Percentiles rank a stretch among this genome's conserved stretches.
phyloP scores from a whole-genome alignment of 805 yeast species.

The Zygosaccharomyces bisporus region DNA sequence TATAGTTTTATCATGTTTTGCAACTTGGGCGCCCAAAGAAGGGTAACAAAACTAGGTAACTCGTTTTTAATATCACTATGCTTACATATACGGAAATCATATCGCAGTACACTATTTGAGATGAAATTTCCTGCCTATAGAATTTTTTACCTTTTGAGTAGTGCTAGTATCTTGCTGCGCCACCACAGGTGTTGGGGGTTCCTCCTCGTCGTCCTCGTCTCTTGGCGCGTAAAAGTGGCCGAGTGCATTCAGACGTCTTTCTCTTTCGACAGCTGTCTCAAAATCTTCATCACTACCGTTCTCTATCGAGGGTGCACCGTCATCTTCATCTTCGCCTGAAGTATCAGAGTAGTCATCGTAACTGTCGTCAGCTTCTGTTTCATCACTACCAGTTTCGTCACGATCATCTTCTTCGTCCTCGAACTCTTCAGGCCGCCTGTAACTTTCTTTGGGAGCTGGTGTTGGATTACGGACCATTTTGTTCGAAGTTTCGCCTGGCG shows the following conservation, averaged over 20 bases:
- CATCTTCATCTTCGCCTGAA: conserved; percentile 29
- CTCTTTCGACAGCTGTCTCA: conserved; percentile 66
- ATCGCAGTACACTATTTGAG: conserved; percentile 3
- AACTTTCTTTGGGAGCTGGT: conserved; percentile 15
- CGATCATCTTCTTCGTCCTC: conserved; percentile 23
- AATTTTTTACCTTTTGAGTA: conserved; percentile 17
- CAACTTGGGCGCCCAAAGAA: conserved; percentile 1
- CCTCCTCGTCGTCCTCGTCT: conserved; percentile 49
- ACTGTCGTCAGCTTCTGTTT: conserved; percentile 19
- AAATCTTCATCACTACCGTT: conserved; percentile 25
- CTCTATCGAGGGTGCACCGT: conserved; percentile 15
- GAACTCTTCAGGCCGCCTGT: conserved; percentile 20
- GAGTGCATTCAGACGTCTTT: conserved; percentile 57
- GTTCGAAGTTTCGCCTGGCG: conserved; percentile 4
- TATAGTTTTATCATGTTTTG: too few species aligned
- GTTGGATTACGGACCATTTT: conserved; percentile 20
- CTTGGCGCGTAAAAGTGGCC: conserved; percentile 43
- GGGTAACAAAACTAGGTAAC: not conserved
- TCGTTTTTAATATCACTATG: not conserved
- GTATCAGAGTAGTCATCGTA: conserved; percentile 21
- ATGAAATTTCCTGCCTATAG: conserved; percentile 18
- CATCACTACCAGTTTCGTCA: conserved; percentile 21
- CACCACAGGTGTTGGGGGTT: conserved; percentile 20
- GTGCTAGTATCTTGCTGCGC: conserved; percentile 10
- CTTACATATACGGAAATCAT: not conserved